Conservation (phyloP, 257 asterid species). For the Anisodus acutangulus region DNA sequence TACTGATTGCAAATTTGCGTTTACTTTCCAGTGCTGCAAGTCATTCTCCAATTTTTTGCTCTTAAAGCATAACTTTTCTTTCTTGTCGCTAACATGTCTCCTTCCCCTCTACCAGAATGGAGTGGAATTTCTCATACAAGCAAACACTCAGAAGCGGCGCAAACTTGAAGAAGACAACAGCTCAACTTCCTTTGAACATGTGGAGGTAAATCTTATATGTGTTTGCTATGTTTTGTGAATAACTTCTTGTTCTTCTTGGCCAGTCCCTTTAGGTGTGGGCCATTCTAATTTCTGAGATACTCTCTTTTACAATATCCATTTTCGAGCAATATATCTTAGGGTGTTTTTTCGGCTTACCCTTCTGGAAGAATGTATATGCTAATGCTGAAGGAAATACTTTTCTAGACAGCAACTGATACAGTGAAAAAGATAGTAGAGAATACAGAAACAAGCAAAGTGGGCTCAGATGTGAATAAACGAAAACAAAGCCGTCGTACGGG, state of each 20-base stretch:
- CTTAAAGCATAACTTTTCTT: slow-evolving; percentile 17
- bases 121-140: slow-evolving; percentile 78
- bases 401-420: slow-evolving; percentile 54
- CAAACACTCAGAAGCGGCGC: slow-evolving; percentile 87
- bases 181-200: slow-evolving; percentile 48
- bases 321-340: slow-evolving; percentile 25
- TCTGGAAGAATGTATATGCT: slow-evolving; percentile 33
- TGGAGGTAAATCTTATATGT: slow-evolving; percentile 61
- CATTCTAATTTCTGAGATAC: slow-evolving; percentile 8
- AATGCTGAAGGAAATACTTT: slow-evolving; percentile 41
- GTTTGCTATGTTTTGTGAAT: slow-evolving; percentile 13
- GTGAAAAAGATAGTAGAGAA: slow-evolving; percentile 57
- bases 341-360: slow-evolving; percentile 12
- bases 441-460: slow-evolving; percentile 51
- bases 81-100: slow-evolving; percentile 34
- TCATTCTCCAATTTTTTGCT: neutral
- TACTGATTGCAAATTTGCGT: slow-evolving; percentile 11
- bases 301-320: neutral
- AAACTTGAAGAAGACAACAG: slow-evolving; percentile 49
- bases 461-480: slow-evolving; percentile 64
- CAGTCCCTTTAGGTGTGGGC: neutral
- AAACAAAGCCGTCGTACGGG: slow-evolving; percentile 82
- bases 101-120: slow-evolving; percentile 59
- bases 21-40: neutral
- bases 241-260: slow-evolving; percentile 9